phyloP scores from a whole-genome alignment of 148 eudicot genomes.

The Persicaria maculosa region DNA sequence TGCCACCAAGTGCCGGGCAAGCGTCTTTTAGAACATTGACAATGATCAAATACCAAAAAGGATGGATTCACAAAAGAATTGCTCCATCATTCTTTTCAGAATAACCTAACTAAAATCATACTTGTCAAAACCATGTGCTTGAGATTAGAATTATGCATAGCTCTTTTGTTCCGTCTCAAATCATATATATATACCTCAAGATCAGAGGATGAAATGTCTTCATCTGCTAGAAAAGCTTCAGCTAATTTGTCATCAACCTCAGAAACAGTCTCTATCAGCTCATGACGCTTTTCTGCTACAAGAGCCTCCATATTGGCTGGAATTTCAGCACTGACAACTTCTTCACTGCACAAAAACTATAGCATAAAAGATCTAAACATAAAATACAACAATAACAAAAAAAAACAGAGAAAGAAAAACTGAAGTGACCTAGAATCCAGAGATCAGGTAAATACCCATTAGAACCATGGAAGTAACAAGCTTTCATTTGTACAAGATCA shows the following conservation, averaged over 20 bases:
- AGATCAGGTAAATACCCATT: conserved; percentile 55
- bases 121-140: neutral
- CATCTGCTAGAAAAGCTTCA: conserved; percentile 81
- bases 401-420: conserved; percentile 1
- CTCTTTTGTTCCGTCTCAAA: neutral
- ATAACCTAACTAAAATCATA: neutral
- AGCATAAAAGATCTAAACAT: conserved; percentile 4
- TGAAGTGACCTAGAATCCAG: neutral
- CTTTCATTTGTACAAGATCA: conserved; percentile 80
- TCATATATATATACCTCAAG: conserved; percentile 47
- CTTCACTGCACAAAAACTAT: conserved; percentile 44
- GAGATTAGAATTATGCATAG: neutral
- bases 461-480: conserved; percentile 75
- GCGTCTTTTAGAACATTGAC: no score
- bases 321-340: conserved; percentile 51
- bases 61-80: neutral
- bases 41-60: no score
- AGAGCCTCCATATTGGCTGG: conserved; percentile 58
- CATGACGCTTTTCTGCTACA: conserved; percentile 77
- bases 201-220: conserved; percentile 72
- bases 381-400: neutral
- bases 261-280: conserved; percentile 80
- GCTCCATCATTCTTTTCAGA: neutral
- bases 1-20: no score
- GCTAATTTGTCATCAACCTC: conserved; percentile 97